Evolutionary conservation across 805 yeast species (phyloP).

Genomic region (Candida takata): DNA sequence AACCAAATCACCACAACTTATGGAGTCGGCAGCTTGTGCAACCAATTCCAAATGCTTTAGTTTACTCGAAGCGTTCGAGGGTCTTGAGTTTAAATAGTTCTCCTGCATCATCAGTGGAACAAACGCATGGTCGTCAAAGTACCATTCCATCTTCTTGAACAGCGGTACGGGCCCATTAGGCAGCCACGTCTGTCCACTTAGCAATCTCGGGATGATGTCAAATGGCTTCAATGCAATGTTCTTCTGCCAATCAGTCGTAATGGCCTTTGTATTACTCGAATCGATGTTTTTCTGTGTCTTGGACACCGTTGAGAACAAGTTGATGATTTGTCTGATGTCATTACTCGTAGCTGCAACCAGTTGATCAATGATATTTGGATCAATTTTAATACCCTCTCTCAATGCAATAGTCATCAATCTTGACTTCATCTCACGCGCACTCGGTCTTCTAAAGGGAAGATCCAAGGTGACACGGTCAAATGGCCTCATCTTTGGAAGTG

Average conservation of each 20-base stretch:
- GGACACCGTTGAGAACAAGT: slow-evolving; percentile 78
- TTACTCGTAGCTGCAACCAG: slow-evolving; percentile 79
- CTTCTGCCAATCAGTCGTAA: slow-evolving; percentile 76
- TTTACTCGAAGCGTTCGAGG: slow-evolving; percentile 38
- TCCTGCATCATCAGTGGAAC: slow-evolving; percentile 96
- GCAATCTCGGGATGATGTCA: slow-evolving; percentile 69
- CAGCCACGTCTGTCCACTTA: slow-evolving; percentile 55
- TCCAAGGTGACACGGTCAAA: slow-evolving; percentile 80
- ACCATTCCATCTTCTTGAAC: slow-evolving; percentile 79
- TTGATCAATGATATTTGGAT: slow-evolving; percentile 74
- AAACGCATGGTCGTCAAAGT: slow-evolving; percentile 91
- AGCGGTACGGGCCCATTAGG: slow-evolving; percentile 46
- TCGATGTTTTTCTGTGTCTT: slow-evolving; percentile 61
- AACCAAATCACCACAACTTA: slow-evolving; percentile 78
- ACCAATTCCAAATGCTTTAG: slow-evolving; percentile 52
- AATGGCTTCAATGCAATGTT: slow-evolving; percentile 88
- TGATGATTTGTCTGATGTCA: slow-evolving; percentile 92
- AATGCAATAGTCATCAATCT: slow-evolving; percentile 86
- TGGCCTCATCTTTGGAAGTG: slow-evolving; percentile 92
- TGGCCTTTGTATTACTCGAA: slow-evolving; percentile 52
- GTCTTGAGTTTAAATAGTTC: slow-evolving; percentile 69
- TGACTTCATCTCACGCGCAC: slow-evolving; percentile 70
- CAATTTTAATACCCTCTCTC: slow-evolving; percentile 74
- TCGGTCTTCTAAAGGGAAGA: slow-evolving; percentile 83
- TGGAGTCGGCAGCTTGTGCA: slow-evolving; percentile 77